Evolutionary conservation across 2,329 filamentous ascomycete species (phyloP).

Genomic region (Esteya vermicola): DNA sequence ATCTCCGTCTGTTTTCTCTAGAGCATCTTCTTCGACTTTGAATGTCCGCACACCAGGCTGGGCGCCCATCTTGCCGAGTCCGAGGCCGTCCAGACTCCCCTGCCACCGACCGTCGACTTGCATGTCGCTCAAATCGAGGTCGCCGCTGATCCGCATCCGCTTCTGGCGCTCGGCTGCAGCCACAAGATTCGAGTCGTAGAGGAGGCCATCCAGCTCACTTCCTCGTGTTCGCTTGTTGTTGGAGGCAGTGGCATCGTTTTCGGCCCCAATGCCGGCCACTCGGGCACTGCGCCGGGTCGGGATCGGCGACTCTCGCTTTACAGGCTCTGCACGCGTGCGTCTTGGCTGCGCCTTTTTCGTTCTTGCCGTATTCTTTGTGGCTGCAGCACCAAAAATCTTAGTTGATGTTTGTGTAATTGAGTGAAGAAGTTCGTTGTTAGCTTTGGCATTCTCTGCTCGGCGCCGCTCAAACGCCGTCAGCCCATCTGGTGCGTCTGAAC

Average conservation of each 20-base stretch:
- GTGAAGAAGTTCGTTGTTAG: slow-evolving; percentile 68
- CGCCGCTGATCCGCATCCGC: slow-evolving; percentile 34
- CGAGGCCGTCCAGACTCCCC: slow-evolving; percentile 48
- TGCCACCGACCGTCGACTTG: slow-evolving; percentile 69
- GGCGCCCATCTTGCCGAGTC: slow-evolving; percentile 42
- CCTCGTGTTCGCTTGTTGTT: neutral
- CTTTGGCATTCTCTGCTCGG: slow-evolving; percentile 72
- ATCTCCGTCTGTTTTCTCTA: slow-evolving; percentile 62
- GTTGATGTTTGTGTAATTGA: slow-evolving; percentile 56
- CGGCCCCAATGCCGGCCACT: slow-evolving; percentile 37
- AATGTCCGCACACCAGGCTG: slow-evolving; percentile 78
- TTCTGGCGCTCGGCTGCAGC: slow-evolving; percentile 38
- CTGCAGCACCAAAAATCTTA: slow-evolving; percentile 22
- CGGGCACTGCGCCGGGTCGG: slow-evolving; percentile 44
- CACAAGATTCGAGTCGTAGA: neutral
- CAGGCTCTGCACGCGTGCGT: slow-evolving; percentile 15
- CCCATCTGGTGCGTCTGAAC: slow-evolving; percentile 17
- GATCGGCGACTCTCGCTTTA: slow-evolving; percentile 24
- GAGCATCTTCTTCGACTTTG: slow-evolving; percentile 66
- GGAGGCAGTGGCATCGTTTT: slow-evolving; percentile 16
- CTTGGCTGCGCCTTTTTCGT: slow-evolving; percentile 18
- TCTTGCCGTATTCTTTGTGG: slow-evolving; percentile 17
- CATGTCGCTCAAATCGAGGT: slow-evolving; percentile 62
- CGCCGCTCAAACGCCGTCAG: slow-evolving; percentile 80
- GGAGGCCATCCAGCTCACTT: neutral